Percentiles rank a stretch among this genome's conserved stretches.
phyloP scores from a whole-genome alignment of 2,329 filamentous ascomycete genomes.

The Ceratocystis harringtonii region DNA sequence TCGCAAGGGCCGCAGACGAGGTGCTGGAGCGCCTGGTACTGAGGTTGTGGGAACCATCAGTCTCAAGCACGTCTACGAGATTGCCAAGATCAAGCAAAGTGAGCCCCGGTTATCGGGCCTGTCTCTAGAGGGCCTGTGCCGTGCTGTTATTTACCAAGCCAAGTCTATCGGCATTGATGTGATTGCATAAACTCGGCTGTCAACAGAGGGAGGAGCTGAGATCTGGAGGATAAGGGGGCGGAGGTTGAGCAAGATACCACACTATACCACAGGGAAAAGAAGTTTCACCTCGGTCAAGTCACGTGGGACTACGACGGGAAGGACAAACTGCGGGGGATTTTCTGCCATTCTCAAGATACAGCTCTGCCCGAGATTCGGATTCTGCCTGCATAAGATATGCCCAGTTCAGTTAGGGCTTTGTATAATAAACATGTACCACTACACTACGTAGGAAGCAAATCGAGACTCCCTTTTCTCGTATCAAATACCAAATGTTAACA shows the following conservation, averaged over 20 bases:
- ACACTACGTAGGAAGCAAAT: background rate
- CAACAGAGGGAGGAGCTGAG: background rate
- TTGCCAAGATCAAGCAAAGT: conserved; percentile 85
- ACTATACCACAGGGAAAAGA: background rate
- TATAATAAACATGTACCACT: conserved; percentile 1
- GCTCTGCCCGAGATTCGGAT: background rate
- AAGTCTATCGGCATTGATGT: conserved; percentile 62
- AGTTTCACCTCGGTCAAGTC: background rate
- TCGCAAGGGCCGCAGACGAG: conserved; percentile 65
- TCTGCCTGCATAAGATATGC: background rate
- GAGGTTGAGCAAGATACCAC: background rate
- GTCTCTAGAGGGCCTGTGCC: conserved; percentile 55
- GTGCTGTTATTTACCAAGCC: conserved; percentile 57
- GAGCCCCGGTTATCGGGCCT: conserved; percentile 61
- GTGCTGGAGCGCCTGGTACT: conserved; percentile 57
- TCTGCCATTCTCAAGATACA: background rate
- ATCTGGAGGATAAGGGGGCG: background rate
- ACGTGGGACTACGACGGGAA: background rate
- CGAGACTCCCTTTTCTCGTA: background rate
- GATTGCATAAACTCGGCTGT: conserved; percentile 35
- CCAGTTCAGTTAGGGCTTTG: background rate
- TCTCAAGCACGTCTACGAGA: conserved; percentile 93
- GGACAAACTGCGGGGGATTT: background rate
- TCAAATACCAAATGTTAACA: background rate
- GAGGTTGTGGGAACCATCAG: conserved; percentile 74